Evolutionary conservation across 257 asterid species (phyloP).

Genomic region (Nicotiana obtusifolia): DNA sequence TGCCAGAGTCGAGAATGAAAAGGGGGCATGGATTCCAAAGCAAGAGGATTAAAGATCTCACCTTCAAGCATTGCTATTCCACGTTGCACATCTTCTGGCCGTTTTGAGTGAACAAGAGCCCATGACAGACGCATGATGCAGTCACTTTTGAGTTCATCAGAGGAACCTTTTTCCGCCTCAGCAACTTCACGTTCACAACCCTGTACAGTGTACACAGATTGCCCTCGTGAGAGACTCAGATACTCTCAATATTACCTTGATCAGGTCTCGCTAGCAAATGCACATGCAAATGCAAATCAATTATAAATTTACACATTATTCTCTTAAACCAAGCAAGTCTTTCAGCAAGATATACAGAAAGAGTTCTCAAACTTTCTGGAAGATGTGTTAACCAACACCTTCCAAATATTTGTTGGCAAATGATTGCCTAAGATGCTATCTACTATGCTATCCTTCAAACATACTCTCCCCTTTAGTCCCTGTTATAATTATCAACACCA

Average conservation of each 20-base stretch:
- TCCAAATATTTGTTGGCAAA: not conserved
- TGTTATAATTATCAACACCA: not conserved
- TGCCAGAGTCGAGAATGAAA: not conserved
- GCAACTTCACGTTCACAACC: constrained; percentile 93
- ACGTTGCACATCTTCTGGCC: constrained; percentile 75
- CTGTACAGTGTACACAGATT: constrained; percentile 43
- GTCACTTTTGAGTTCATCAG: constrained; percentile 63
- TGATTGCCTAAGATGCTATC: not conserved
- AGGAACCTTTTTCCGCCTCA: constrained; percentile 64
- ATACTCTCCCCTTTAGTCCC: not conserved
- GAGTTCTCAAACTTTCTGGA: not conserved
- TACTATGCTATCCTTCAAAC: not conserved
- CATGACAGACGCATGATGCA: constrained; percentile 91
- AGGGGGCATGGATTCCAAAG: not conserved
- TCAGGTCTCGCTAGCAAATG: not conserved
- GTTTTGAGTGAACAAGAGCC: constrained; percentile 90
- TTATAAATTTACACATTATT: not conserved
- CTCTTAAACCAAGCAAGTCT: not conserved
- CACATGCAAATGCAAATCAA: not conserved
- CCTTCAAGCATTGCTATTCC: constrained; percentile 99
- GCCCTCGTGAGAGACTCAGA: not conserved
- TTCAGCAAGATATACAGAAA: not conserved
- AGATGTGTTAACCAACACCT: not conserved
- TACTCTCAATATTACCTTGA: not conserved
- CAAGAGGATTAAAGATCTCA: constrained; percentile 16